A percentile compares a stretch with the other conserved stretches of the same genome.
Conservation (phyloP, 2,329 filamentous ascomycete species). For the Aspergillus chevalieri region DNA sequence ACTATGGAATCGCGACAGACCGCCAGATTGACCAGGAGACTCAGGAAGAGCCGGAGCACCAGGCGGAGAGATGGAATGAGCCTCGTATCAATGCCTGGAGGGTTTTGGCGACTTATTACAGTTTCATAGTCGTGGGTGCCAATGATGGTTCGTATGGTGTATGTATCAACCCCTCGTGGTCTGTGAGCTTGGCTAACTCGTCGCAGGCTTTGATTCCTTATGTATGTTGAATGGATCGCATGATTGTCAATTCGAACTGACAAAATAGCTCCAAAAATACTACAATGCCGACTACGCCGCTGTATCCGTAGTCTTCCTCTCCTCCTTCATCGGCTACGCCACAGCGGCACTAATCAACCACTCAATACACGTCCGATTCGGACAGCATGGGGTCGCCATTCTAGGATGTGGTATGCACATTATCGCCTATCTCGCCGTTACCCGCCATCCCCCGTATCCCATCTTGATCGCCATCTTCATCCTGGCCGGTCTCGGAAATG, state of each 20-base stretch:
- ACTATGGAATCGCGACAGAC: background rate
- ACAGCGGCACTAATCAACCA: constrained; percentile 41
- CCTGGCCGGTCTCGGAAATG: constrained; percentile 65
- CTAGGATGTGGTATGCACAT: constrained; percentile 46
- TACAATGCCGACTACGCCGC: constrained; percentile 41
- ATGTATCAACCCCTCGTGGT: constrained; percentile 2
- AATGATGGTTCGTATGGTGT: constrained; percentile 52
- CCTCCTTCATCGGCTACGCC: constrained; percentile 45
- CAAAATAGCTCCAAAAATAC: constrained; percentile 35
- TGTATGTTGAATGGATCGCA: constrained; percentile 24
- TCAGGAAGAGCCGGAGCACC: background rate
- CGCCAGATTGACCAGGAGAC: background rate
- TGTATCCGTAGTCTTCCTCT: constrained; percentile 42
- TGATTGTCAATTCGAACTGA: background rate
- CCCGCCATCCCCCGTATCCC: constrained; percentile 63
- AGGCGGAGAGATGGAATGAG: constrained; percentile 11
- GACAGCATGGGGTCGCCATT: constrained; percentile 66
- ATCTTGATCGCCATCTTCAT: constrained; percentile 60
- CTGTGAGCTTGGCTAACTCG: background rate
- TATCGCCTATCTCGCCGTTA: constrained; percentile 42
- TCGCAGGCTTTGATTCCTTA: constrained; percentile 42
- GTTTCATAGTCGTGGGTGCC: constrained; percentile 50
- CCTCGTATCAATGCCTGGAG: constrained; percentile 37
- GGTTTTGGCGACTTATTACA: constrained; percentile 49
- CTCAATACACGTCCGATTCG: constrained; percentile 40